Evolutionary conservation across 495 filamentous ascomycete genomes (phyloP), one percentile per base, ranked within the genome.

Genomic region (Penicillium antarcticum): DNA sequence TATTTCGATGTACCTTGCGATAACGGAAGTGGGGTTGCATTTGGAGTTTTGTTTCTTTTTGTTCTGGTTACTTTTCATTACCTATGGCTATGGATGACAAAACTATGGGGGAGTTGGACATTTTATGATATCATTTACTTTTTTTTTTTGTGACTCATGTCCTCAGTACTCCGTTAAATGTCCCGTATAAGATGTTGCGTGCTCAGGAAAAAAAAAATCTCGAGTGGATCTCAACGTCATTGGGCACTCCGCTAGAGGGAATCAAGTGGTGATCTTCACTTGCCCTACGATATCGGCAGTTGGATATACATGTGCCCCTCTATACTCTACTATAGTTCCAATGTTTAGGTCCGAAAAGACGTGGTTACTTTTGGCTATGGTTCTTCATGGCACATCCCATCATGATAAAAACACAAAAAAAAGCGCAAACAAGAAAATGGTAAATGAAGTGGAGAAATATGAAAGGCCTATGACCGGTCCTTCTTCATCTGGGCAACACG

Each of bases 401-500:
- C 53, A 52, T 56, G 44, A 63, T n/a, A 61, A 45, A 37, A 46
- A 36, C 40, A 16, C 57, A 52, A 49, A 33, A 34, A 23, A 34
- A 24, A 52, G 29, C 40, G 42, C 41, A 33, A 36, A 21, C 7
- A 13, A 40, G 11, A 52, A 43, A 47, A 21, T 23, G 26, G 5
- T 8, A 29, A 29, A 29, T 29, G 9, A 29, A 29, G 6, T 7
- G 26, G 9, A 29, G 13, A 47, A 19, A 21, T 53, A 19, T 14
- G 11, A 4, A 12, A 10, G 11, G 34, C 41, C 43, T 45, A 59
- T 39, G 59, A 61, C 53, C 65, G 53, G 44, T 63, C 54, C 62
- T 64, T 73, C 60, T 81, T 75, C 77, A 89, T 82, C 55, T 81
- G 75, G 40, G 82, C 81, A 57, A 97, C 71, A 45, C 94, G 81